Evolutionary conservation across 2,329 filamentous ascomycete genomes (phyloP).

Genomic region (Ophiostoma sp.): DNA sequence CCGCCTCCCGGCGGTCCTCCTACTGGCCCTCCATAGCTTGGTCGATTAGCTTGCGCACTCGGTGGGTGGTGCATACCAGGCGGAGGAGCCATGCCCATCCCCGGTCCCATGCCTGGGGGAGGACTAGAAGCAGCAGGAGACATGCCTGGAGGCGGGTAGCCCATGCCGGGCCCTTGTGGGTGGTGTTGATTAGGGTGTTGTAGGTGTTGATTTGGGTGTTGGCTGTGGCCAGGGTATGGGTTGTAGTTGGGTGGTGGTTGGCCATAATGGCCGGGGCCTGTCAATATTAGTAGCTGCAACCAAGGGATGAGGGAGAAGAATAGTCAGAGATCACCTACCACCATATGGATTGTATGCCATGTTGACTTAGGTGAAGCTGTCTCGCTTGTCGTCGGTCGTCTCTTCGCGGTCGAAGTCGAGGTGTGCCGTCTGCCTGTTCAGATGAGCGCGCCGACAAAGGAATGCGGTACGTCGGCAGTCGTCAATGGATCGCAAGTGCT

Average conservation of each 20-base stretch:
- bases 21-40: constrained; percentile 56
- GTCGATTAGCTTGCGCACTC: constrained; percentile 70
- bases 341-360: constrained; percentile 66
- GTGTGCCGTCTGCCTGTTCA: neutral
- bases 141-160: constrained; percentile 78
- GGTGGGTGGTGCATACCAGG: constrained; percentile 76
- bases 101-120: constrained; percentile 73
- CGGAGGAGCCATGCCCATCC: constrained; percentile 76
- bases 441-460: neutral
- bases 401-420: neutral
- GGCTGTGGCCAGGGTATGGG: constrained; percentile 60
- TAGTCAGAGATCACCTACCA: constrained; percentile 40
- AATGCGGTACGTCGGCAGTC: too few relatives aligned
- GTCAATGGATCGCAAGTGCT: neutral
- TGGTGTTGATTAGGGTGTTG: constrained; percentile 30
- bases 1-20: neutral
- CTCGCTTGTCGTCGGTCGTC: neutral
- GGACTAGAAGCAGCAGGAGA: constrained; percentile 54
- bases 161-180: constrained; percentile 63
- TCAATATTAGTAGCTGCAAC: neutral
- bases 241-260: constrained; percentile 69
- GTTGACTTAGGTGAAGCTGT: neutral
- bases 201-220: constrained; percentile 30
- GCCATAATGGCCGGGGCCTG: constrained; percentile 59
- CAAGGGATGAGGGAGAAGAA: neutral